Conservation (phyloP, 345 rosid genomes). For the Dimocarpus longan region DNA sequence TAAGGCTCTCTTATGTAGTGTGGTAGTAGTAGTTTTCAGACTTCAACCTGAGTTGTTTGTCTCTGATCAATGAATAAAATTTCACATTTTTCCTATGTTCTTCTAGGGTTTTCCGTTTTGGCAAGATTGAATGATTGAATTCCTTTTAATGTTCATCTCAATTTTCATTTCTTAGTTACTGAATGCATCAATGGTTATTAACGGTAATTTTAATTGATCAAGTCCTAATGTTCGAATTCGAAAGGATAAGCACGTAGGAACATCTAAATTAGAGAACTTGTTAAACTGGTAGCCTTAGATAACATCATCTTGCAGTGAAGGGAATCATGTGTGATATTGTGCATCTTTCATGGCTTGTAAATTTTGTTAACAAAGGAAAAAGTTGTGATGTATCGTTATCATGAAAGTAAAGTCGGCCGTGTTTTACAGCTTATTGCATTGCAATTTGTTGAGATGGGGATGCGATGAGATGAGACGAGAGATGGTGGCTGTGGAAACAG, state of each 20-base stretch:
- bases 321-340: background rate
- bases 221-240: background rate
- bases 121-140: no score
- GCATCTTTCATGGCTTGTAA: no score
- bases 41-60: background rate
- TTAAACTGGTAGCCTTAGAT: background rate
- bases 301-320: background rate
- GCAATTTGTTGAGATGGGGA: background rate
- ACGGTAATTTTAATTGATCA: background rate
- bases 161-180: background rate
- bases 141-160: no score
- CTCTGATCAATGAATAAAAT: background rate
- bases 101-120: background rate
- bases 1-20: slow-evolving; percentile 11
- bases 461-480: background rate
- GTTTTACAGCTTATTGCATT: slow-evolving; percentile 7
- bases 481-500: background rate
- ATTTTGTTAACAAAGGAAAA: background rate
- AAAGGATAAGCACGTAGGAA: background rate
- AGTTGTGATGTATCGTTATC: background rate
- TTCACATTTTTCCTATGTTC: background rate
- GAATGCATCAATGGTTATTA: background rate
- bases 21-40: background rate
- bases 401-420: slow-evolving; percentile 11
- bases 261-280: background rate